Evolutionary conservation across 345 rosid species (phyloP).

Genomic region (Erodium maritimum): DNA sequence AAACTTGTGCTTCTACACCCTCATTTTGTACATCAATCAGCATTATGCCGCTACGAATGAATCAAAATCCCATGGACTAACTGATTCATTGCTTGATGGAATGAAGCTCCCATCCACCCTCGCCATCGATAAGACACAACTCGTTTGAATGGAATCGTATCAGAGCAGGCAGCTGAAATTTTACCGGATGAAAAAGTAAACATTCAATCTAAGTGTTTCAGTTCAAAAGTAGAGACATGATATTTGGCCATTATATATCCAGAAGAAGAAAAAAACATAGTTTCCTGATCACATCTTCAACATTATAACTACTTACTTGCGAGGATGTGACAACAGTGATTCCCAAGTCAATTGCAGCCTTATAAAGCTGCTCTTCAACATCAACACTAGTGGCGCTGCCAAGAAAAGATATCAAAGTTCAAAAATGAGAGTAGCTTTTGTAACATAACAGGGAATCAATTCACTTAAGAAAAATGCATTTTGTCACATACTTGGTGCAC

Average conservation of each 20-base stretch:
- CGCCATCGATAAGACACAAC: constrained; percentile 80
- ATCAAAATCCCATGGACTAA: no score
- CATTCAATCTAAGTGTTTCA: not conserved
- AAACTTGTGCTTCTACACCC: no score
- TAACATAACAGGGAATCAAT: not conserved
- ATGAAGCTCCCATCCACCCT: constrained; percentile 95
- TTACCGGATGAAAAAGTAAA: not conserved
- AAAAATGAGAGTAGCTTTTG: not conserved
- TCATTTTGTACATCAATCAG: no score
- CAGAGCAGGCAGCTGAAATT: constrained; percentile 77
- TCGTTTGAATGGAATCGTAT: constrained; percentile 81
- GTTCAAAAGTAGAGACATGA: not conserved
- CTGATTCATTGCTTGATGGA: constrained; percentile 33
- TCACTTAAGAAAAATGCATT: not conserved
- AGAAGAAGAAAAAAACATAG: not conserved
- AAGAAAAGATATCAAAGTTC: constrained; percentile 5
- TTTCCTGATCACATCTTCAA: not conserved
- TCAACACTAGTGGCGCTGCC: constrained; percentile 90
- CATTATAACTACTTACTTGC: constrained; percentile 38
- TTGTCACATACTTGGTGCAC: constrained; percentile 76
- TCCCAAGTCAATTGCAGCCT: constrained; percentile 67
- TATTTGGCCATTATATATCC: not conserved
- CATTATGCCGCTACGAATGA: no score
- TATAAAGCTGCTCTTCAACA: constrained; percentile 90
- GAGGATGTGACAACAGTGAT: constrained; percentile 91